Percentiles rank a stretch among this genome's conserved stretches.
Evolutionary conservation across 2,329 filamentous ascomycete genomes (phyloP).

Genomic region (Pseudocercospora eumusae): DNA sequence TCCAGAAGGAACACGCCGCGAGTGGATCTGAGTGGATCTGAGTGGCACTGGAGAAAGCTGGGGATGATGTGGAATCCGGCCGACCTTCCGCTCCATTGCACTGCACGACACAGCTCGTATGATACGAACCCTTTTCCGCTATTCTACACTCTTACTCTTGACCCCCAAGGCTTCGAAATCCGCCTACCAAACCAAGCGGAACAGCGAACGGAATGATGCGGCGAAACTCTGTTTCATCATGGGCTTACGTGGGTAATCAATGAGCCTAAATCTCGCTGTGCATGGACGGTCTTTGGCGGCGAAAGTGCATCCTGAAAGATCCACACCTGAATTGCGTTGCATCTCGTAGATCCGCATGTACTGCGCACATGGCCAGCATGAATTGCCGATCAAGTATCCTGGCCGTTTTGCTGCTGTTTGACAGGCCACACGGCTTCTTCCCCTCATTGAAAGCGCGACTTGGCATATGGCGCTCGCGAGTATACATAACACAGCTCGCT

Average conservation of each 20-base stretch:
- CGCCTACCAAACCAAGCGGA: background rate
- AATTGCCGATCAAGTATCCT: constrained; percentile 16
- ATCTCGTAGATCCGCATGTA: constrained; percentile 18
- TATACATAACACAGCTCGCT: constrained; percentile 4
- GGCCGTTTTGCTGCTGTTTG: background rate
- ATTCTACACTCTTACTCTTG: too few relatives aligned
- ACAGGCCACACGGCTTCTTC: constrained; percentile 11
- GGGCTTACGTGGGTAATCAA: constrained; percentile 19
- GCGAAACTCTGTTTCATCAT: constrained; percentile 17
- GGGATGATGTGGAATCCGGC: background rate
- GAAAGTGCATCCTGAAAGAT: constrained; percentile 8
- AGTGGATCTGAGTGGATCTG: background rate
- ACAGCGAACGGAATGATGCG: constrained; percentile 14
- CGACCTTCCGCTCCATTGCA: too few relatives aligned
- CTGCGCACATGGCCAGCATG: constrained; percentile 18
- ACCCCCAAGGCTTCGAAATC: background rate
- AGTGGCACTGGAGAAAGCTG: background rate
- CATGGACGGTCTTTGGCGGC: constrained; percentile 5
- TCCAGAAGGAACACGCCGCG: background rate
- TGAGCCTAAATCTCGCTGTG: constrained; percentile 19
- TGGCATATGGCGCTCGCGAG: constrained; percentile 7
- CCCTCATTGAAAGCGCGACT: constrained; percentile 20
- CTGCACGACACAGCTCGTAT: background rate
- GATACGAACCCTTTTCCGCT: background rate
- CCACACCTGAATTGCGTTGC: background rate